phyloP scores from a whole-genome alignment of 148 eudicot genomes.

The Talinum fruticosum region DNA sequence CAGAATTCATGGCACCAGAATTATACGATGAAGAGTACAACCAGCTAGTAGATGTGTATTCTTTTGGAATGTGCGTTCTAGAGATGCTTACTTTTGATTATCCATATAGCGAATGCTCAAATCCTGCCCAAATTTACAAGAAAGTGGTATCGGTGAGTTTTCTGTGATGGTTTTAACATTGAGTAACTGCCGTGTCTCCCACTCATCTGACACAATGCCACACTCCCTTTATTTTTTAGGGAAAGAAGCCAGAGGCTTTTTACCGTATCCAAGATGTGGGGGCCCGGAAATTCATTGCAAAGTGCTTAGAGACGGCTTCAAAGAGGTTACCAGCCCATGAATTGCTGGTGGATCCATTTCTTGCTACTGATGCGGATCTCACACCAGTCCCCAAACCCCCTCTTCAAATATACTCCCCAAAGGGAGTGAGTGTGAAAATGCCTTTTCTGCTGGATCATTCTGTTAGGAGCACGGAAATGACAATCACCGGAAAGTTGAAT shows the following conservation, averaged over 20 bases:
- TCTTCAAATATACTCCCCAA: constrained; percentile 23
- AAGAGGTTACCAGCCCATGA: constrained; percentile 62
- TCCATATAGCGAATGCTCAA: constrained; percentile 80
- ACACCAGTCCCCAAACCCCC: constrained; percentile 20
- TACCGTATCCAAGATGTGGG: constrained; percentile 49
- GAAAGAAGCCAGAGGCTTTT: constrained; percentile 70
- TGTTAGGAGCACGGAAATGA: constrained; percentile 54
- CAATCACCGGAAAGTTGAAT: constrained; percentile 68
- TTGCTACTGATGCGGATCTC: constrained; percentile 37
- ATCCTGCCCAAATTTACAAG: constrained; percentile 88
- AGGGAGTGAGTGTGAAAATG: constrained; percentile 17
- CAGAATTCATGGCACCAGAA: constrained; percentile 96
- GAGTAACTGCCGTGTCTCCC: not conserved
- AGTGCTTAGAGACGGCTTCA: constrained; percentile 62
- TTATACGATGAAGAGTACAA: constrained; percentile 74
- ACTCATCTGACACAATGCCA: constrained; percentile 10
- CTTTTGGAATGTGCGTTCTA: constrained; percentile 85
- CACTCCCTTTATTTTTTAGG: constrained; percentile 32
- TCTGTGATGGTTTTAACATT: not conserved
- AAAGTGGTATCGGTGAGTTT: constrained; percentile 66
- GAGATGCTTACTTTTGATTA: constrained; percentile 85
- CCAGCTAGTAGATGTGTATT: constrained; percentile 77
- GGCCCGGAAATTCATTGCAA: constrained; percentile 60
- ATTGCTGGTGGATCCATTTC: constrained; percentile 67
- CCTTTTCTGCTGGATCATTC: constrained; percentile 28